Evolutionary conservation across 192 early-diverging fungal genomes (phyloP).

Genomic region (Gonapodya prolifera): DNA sequence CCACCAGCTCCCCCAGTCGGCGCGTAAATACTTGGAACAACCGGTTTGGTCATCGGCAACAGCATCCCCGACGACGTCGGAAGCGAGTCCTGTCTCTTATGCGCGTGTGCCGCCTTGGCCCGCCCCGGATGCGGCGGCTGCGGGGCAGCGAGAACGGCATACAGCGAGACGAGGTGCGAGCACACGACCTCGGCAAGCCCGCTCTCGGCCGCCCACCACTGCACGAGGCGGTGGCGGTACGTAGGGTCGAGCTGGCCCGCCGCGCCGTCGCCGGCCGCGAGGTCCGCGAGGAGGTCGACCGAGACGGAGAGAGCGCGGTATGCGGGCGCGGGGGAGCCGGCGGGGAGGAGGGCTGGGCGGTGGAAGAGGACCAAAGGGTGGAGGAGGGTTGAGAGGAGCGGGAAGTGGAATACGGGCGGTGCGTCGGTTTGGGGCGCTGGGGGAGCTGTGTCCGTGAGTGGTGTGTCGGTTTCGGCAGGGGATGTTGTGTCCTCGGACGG

Average conservation of each 20-base stretch:
- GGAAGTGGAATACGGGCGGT: background rate
- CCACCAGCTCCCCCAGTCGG: background rate
- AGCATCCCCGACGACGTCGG: background rate
- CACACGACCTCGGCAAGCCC: background rate
- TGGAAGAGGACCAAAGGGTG: background rate
- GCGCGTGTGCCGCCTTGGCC: background rate
- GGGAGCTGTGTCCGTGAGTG: background rate
- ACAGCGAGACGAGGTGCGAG: background rate
- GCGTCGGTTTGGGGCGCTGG: too few species aligned
- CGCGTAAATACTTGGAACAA: background rate
- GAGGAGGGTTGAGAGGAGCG: background rate
- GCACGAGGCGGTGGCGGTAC: background rate
- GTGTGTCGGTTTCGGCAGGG: too few species aligned
- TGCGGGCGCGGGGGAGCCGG: background rate
- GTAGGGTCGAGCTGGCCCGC: background rate
- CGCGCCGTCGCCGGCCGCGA: background rate
- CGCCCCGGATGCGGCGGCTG: too few species aligned
- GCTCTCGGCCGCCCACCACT: background rate
- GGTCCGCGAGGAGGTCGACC: background rate
- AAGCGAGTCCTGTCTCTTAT: background rate
- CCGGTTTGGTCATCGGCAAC: background rate
- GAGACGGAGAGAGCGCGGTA: background rate
- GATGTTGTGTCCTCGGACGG: too few species aligned
- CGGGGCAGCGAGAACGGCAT: background rate
- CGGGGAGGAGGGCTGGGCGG: background rate